Evolutionary conservation across 177 flowering plant species (phyloP).

Genomic region (Vitis hybrid): DNA sequence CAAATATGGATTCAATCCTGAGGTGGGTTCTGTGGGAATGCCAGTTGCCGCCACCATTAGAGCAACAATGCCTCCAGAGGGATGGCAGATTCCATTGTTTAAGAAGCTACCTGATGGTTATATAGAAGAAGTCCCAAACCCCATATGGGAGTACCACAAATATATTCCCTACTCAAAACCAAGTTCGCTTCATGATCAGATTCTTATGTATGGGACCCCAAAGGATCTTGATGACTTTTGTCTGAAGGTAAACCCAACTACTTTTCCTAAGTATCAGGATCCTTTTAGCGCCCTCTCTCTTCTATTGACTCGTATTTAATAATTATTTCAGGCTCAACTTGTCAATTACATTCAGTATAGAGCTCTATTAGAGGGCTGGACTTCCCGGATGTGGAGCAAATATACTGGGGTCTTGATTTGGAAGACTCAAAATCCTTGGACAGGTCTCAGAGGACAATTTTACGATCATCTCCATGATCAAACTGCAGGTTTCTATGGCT

Average conservation of each 20-base stretch:
- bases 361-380: slow-evolving; percentile 95
- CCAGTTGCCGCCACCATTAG: slow-evolving; percentile 96
- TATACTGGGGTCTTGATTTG: slow-evolving; percentile 92
- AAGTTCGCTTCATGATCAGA: slow-evolving; percentile 72
- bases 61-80: slow-evolving; percentile 94
- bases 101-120: slow-evolving; percentile 59
- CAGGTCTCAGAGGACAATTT: slow-evolving; percentile 95
- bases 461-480: slow-evolving; percentile 98
- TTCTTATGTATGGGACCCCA: slow-evolving; percentile 68
- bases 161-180: slow-evolving; percentile 97
- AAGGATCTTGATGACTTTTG: slow-evolving; percentile 93
- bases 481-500: slow-evolving; percentile 95
- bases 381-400: slow-evolving; percentile 96
- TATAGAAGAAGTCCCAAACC: slow-evolving; percentile 80
- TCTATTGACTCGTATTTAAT: slow-evolving; percentile 5
- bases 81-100: slow-evolving; percentile 88
- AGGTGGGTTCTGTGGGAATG: slow-evolving; percentile 95
- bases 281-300: not conserved
- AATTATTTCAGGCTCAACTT: slow-evolving; percentile 78
- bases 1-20: slow-evolving; percentile 92
- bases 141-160: slow-evolving; percentile 92
- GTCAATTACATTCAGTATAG: slow-evolving; percentile 88
- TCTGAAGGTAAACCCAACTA: slow-evolving; percentile 59
- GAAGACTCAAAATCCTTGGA: slow-evolving; percentile 99
- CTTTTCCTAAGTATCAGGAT: not conserved